Evolutionary conservation across 75 land plant genomes (phyloP).

Genomic region (Selaginella tamariscina): DNA sequence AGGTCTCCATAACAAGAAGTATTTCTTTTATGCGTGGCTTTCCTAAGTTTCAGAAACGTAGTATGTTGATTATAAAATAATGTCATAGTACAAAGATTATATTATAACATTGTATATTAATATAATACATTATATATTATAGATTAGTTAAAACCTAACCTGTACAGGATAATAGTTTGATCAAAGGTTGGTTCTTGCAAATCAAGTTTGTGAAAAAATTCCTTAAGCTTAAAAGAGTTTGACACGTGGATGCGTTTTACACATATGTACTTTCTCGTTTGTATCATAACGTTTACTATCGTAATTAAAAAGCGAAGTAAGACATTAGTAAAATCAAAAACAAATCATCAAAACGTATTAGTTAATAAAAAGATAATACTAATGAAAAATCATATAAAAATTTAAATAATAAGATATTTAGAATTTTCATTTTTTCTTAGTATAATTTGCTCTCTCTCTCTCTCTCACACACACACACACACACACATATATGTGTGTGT

Average conservation of each 20-base stretch:
- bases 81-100: too few species aligned
- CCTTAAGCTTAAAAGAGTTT: background rate
- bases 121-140: too few species aligned
- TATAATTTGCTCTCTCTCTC: too few species aligned
- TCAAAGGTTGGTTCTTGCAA: background rate
- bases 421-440: background rate
- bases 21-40: background rate
- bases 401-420: background rate
- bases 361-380: background rate
- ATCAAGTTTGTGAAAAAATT: background rate
- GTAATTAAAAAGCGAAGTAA: background rate
- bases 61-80: too few species aligned
- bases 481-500: too few species aligned
- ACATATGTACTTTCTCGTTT: background rate
- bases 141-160: too few species aligned
- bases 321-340: too few species aligned
- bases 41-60: too few species aligned
- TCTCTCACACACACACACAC: too few species aligned
- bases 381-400: background rate
- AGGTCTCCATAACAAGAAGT: background rate
- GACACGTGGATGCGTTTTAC: background rate
- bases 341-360: too few species aligned
- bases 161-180: background rate
- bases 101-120: too few species aligned
- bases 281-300: background rate